A percentile compares a stretch with the other conserved stretches of the same genome.
phyloP scores from a whole-genome alignment of 805 yeast species.

The Priceomyces melissophilus region DNA sequence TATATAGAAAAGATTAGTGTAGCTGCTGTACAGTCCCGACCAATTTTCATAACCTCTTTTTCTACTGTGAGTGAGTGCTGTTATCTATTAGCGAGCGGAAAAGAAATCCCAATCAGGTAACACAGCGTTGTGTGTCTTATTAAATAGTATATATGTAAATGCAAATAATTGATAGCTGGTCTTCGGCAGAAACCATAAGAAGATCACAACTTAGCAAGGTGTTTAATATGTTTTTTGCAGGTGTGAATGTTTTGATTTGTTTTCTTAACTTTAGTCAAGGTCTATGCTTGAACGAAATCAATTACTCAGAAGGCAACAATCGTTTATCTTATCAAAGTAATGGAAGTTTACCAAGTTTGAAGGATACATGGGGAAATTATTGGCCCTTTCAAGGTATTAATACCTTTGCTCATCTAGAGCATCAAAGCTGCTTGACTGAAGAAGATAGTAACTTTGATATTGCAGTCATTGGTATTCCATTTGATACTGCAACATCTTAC shows the following conservation, averaged over 20 bases:
- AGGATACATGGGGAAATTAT: conserved; percentile 65
- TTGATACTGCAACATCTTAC: conserved; percentile 77
- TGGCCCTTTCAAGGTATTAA: conserved; percentile 71
- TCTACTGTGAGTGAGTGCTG: not conserved
- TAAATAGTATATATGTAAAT: no score
- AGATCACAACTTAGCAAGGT: no score
- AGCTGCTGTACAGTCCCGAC: no score
- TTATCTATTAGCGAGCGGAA: no score
- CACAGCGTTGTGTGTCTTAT: no score
- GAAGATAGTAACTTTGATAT: conserved; percentile 54
- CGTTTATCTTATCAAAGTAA: conserved; percentile 4
- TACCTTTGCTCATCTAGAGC: conserved; percentile 72
- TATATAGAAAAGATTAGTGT: no score
- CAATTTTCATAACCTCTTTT: no score
- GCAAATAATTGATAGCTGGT: no score
- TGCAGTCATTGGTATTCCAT: conserved; percentile 76
- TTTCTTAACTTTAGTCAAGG: not conserved
- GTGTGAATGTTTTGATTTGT: no score
- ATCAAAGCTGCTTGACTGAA: conserved; percentile 53
- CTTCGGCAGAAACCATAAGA: no score
- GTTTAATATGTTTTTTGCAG: no score
- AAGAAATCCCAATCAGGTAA: no score
- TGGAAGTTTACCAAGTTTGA: conserved; percentile 35
- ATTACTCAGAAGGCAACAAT: not conserved
- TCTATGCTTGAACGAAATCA: not conserved